These are phyloP conservation scores for Acacia melanoxylon DNA, from an alignment of 306 rosid genomes.

Conservation along the genomic window DNA sequence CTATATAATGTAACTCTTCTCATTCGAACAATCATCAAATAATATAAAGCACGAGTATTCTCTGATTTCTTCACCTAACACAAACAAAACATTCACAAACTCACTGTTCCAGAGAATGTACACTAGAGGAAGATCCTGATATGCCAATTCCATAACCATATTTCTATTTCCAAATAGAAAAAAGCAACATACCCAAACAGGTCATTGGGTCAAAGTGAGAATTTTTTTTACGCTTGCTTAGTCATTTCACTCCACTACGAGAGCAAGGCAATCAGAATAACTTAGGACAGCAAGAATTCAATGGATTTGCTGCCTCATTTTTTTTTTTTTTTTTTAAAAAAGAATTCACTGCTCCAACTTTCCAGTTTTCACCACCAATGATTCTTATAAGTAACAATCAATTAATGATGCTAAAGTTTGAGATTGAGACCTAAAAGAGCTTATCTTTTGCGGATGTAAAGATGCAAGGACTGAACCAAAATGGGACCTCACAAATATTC, in stretches of 20 bases:
- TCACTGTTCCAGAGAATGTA: background rate
- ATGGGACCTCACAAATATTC: slow-evolving; percentile 30
- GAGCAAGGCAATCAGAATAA: slow-evolving; percentile 5
- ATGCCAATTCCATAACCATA: background rate
- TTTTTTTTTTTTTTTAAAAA: background rate
- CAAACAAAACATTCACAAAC: background rate
- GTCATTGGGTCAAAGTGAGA: background rate
- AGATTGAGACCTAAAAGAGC: slow-evolving; percentile 18
- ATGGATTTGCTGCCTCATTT: background rate
- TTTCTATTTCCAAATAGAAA: background rate
- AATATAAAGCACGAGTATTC: too few relatives aligned
- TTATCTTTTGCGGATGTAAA: background rate
- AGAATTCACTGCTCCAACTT: slow-evolving; percentile 3
- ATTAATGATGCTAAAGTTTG: background rate
- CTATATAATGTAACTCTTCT: too few relatives aligned
- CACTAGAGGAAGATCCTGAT: background rate
- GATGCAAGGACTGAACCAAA: slow-evolving; percentile 21
- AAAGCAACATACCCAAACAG: background rate
- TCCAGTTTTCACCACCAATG: background rate
- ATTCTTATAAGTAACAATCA: background rate
- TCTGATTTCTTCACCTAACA: background rate
- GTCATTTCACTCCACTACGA: background rate
- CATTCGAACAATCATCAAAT: too few relatives aligned
- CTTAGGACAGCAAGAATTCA: background rate
- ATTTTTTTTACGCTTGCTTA: background rate